Evolutionary conservation across 176 grass and related monocot species (phyloP).

Genomic region (Oryza glumipatula): DNA sequence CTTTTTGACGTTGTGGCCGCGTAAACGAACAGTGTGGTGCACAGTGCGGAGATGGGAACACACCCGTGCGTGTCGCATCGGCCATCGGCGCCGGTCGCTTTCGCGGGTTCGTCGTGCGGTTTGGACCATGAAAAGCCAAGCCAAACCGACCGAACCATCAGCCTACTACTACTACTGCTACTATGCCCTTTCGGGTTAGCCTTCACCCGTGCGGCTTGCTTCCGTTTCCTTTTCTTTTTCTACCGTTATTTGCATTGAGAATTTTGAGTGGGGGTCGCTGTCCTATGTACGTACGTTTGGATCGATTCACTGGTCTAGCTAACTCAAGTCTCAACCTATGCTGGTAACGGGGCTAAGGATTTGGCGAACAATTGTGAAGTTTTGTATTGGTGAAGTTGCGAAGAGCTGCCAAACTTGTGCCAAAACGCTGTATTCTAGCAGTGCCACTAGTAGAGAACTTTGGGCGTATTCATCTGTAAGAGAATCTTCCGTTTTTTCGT

Average conservation of each 20-base stretch:
- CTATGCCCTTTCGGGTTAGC: background rate
- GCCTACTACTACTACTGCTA: too few relatives aligned
- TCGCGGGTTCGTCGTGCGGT: conserved; percentile 25
- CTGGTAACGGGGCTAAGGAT: conserved; percentile 16
- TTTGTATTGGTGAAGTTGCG: background rate
- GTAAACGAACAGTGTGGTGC: background rate
- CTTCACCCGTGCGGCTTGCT: conserved; percentile 1
- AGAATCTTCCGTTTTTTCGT: conserved; percentile 17
- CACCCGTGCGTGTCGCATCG: background rate
- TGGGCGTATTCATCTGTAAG: conserved; percentile 5
- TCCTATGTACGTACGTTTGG: background rate
- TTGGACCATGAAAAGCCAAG: conserved; percentile 2
- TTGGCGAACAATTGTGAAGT: background rate
- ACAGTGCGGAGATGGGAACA: background rate
- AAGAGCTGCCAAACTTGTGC: conserved; percentile 8
- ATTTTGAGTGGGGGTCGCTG: background rate
- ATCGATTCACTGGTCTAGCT: conserved; percentile 9
- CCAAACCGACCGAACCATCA: too few relatives aligned
- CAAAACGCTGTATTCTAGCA: background rate
- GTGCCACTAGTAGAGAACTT: background rate
- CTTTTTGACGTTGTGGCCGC: background rate
- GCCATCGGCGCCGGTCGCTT: conserved; percentile 22
- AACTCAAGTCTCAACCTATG: conserved; percentile 17
- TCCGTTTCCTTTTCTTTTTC: background rate
- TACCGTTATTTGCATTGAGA: background rate